phyloP scores from a whole-genome alignment of 352 stramenopile species.

The Globisporangium canariense region DNA sequence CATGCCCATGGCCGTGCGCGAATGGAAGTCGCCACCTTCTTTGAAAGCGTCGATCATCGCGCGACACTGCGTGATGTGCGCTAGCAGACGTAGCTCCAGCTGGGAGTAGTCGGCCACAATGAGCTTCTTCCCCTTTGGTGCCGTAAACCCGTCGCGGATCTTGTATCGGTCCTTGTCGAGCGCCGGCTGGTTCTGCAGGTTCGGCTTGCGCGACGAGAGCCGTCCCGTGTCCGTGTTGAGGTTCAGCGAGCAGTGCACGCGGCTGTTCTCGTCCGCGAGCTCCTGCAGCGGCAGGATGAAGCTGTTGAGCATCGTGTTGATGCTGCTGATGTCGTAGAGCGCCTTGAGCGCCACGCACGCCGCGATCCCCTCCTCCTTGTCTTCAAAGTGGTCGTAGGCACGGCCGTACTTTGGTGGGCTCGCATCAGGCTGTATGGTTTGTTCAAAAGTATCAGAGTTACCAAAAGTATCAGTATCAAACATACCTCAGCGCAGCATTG shows the following conservation, averaged over 20 bases:
- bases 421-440: slow-evolving; percentile 55
- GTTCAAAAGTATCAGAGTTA: slow-evolving; percentile 12
- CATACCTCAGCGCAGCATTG: neutral
- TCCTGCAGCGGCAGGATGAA: slow-evolving; percentile 93
- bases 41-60: slow-evolving; percentile 98
- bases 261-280: slow-evolving; percentile 90
- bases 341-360: slow-evolving; percentile 94
- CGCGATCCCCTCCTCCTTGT: slow-evolving; percentile 89
- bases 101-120: slow-evolving; percentile 99
- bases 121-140: slow-evolving; percentile 90
- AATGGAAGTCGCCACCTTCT: slow-evolving; percentile 91
- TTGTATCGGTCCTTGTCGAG: slow-evolving; percentile 87
- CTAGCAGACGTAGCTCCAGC: slow-evolving; percentile 98
- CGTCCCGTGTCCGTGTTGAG: slow-evolving; percentile 99
- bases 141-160: slow-evolving; percentile 92
- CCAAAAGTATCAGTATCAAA: slow-evolving; percentile 12
- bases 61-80: slow-evolving; percentile 97
- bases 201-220: slow-evolving; percentile 95
- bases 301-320: slow-evolving; percentile 99
- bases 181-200: slow-evolving; percentile 98
- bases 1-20: slow-evolving; percentile 98
- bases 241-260: slow-evolving; percentile 99
- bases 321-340: slow-evolving; percentile 94
- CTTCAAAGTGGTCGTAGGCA: slow-evolving; percentile 93
- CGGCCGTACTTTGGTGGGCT: slow-evolving; percentile 65